These are phyloP conservation scores for Termitomyces sp. DNA, from an alignment of 768 basidiomycete genomes.

Conservation along the genomic window DNA sequence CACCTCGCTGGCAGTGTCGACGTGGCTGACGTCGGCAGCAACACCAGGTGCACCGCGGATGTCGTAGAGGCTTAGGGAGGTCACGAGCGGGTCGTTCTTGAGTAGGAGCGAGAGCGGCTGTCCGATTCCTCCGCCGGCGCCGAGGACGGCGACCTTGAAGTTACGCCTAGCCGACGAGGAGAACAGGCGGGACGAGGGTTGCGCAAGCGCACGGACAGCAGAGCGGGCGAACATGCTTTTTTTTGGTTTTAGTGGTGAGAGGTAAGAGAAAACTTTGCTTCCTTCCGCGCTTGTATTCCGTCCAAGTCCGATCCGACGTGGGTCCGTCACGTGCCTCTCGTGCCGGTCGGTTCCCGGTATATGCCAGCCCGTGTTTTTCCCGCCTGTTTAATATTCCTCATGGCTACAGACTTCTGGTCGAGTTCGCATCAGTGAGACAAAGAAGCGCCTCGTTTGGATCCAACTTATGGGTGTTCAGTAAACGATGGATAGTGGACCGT, in stretches of 20 bases:
- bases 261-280: constrained; percentile 12
- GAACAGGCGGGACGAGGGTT: constrained; percentile 59
- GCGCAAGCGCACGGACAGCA: constrained; percentile 50
- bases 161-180: constrained; percentile 66
- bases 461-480: constrained; percentile 41
- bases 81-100: constrained; percentile 89
- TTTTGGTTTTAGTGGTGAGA: constrained; percentile 14
- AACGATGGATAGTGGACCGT: constrained; percentile 88
- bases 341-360: background rate
- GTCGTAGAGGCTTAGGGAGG: constrained; percentile 84
- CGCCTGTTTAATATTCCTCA: constrained; percentile 21
- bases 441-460: constrained; percentile 16
- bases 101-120: constrained; percentile 93
- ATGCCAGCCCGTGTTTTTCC: constrained; percentile 5
- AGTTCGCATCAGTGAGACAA: constrained; percentile 79
- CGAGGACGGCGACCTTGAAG: constrained; percentile 93
- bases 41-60: constrained; percentile 96
- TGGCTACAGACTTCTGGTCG: constrained; percentile 91
- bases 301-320: constrained; percentile 3
- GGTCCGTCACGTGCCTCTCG: background rate
- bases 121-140: constrained; percentile 98
- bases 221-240: constrained; percentile 62
- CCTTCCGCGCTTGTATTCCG: constrained; percentile 5
- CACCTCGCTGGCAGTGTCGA: constrained; percentile 81
- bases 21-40: constrained; percentile 94